Evolutionary conservation across 2,329 filamentous ascomycete genomes (phyloP), one percentile per base, ranked within the genome.

Genomic region (Periconia macrospinosa): DNA sequence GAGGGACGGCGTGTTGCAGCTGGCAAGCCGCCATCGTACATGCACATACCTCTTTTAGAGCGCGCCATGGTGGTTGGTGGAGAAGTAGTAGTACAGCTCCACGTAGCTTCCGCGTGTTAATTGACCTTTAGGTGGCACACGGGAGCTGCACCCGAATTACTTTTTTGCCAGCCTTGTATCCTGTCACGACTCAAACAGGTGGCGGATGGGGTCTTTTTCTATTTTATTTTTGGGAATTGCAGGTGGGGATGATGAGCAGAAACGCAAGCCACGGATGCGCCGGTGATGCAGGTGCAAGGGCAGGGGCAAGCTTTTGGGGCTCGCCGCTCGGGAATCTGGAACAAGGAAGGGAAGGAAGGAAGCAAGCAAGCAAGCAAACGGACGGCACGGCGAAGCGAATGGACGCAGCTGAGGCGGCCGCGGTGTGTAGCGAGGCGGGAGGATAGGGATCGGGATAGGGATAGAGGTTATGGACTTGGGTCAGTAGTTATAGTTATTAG

Each of bases 31-130:
- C 11, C 33, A 37, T 55, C 49, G 41, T 8, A 11, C 33, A 37
- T 42, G 41, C 17, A 60, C 59, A 63, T 71, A 73, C 70, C 70
- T 71, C 70, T 68, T 53, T 70, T 71, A 23, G 70, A 58, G 53
- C 70, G 70, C 45, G 64, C 69, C 70, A 73, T 73, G 62, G 42
- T 41, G 46, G 30, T 27, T 20, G n/a, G 18, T 44, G 42, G 19
- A 44, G 23, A 5, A 5, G 23, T 3, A 27, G 23, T 27, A 8
- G 23, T 27, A 27, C 23, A 27, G 23, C 23, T n/a, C 43, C 20
- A 23, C 41, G 41, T 11, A 18, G 41, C 10, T 40, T 20, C 14
- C 19, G 6, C 17, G 41, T 13, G 19, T 15, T 41, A 9, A 19
- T 42, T 18, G 19, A 27, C 5, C 15, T n/a, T 13, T 13, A 10